These are phyloP conservation scores for Monilinia fructigena DNA, from an alignment of 2,329 filamentous ascomycete species.

Conservation along the genomic window DNA sequence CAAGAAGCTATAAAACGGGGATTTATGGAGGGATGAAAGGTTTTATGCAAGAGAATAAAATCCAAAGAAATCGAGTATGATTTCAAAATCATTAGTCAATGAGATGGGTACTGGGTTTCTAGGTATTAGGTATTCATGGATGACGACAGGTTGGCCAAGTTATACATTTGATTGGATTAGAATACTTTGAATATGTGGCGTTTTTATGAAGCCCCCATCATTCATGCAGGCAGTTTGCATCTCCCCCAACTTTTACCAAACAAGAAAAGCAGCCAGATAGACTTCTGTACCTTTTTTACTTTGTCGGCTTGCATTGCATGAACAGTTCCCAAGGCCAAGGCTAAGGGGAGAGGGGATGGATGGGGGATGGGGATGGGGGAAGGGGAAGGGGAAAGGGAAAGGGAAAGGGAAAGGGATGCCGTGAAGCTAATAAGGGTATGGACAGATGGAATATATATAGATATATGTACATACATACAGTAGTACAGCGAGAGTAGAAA, in stretches of 20 bases:
- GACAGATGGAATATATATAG: too few relatives aligned
- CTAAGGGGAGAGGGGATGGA: conserved; percentile 5
- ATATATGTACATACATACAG: too few relatives aligned
- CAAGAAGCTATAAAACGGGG: not conserved
- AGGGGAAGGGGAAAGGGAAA: not conserved
- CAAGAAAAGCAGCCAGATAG: too few relatives aligned
- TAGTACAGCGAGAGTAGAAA: too few relatives aligned
- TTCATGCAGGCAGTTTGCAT: conserved; percentile 8
- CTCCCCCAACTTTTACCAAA: conserved; percentile 1
- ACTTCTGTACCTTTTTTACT: too few relatives aligned
- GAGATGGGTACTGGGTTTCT: too few relatives aligned
- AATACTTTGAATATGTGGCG: not conserved
- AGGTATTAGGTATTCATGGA: too few relatives aligned
- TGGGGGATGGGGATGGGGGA: not conserved
- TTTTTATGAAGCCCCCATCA: conserved; percentile 4
- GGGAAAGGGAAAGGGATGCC: not conserved
- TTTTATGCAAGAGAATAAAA: too few relatives aligned
- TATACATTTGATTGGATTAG: not conserved
- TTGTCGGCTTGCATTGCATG: not conserved
- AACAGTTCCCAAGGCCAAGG: conserved; percentile 10
- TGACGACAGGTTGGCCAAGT: too few relatives aligned
- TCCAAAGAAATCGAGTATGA: not conserved
- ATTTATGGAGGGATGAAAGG: not conserved
- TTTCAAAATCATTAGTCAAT: not conserved
- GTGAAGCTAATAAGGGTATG: not conserved